Percentiles rank a stretch among this genome's conserved stretches.
These are phyloP conservation scores for Grammothele lineata DNA, from an alignment of 768 basidiomycete genomes.

Conservation along the genomic window DNA sequence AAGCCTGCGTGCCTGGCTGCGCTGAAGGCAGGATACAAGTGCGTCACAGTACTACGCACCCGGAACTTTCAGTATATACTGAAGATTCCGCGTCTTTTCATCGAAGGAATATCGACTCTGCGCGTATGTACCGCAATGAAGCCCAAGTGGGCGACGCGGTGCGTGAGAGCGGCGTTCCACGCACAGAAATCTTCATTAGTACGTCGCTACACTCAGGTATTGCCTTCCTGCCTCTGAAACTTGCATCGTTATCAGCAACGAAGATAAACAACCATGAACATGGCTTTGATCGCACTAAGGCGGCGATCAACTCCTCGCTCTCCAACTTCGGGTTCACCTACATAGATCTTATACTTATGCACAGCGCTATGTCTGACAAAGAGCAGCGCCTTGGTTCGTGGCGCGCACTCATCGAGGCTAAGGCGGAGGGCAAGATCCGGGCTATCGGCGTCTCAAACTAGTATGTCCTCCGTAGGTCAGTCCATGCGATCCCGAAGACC, in stretches of 20 bases:
- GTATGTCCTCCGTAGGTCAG: constrained; percentile 28
- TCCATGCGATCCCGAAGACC: background rate
- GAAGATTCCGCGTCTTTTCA: too few species aligned
- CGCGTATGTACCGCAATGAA: constrained; percentile 56
- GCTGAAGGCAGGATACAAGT: constrained; percentile 60
- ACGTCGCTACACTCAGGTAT: constrained; percentile 23
- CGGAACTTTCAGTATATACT: too few species aligned
- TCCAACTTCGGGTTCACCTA: constrained; percentile 26
- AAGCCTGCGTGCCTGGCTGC: constrained; percentile 54
- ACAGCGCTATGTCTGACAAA: constrained; percentile 35
- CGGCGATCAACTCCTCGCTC: constrained; percentile 59
- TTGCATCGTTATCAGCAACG: too few species aligned
- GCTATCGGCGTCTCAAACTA: constrained; percentile 45
- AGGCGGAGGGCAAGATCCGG: constrained; percentile 33
- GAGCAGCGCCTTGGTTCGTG: constrained; percentile 35
- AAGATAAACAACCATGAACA: constrained; percentile 57
- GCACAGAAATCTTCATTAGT: constrained; percentile 68
- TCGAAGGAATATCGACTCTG: constrained; percentile 56
- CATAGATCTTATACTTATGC: constrained; percentile 43
- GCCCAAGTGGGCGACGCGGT: constrained; percentile 77
- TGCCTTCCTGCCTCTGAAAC: too few species aligned
- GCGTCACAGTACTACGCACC: too few species aligned
- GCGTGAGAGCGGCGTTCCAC: constrained; percentile 63
- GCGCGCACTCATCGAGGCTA: constrained; percentile 33
- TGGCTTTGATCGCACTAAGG: constrained; percentile 55